Evolutionary conservation across 139 green algal species (phyloP), one percentile per base, ranked within the genome.

Genomic region (Microglena sp.): DNA sequence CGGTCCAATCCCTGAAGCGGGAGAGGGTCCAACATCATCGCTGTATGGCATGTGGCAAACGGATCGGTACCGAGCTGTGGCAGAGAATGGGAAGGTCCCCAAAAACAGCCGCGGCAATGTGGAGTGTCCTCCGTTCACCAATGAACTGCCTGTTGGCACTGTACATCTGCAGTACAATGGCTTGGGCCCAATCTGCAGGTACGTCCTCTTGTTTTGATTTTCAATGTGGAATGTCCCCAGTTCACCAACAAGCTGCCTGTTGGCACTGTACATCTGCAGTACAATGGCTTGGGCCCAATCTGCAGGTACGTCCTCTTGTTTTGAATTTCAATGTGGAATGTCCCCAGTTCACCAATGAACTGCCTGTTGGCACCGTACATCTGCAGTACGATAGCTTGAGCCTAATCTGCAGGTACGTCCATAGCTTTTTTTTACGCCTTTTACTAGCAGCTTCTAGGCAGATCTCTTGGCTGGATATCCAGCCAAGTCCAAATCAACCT

Each of bases 1-100:
- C n/a, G n/a, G n/a, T n/a, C n/a, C n/a, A n/a, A n/a, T n/a, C n/a
- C n/a, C n/a, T n/a, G n/a, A n/a, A n/a, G n/a, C n/a, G n/a, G n/a
- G n/a, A n/a, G n/a, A n/a, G n/a, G n/a, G n/a, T n/a, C n/a, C n/a
- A n/a, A n/a, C n/a, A n/a, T n/a, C n/a, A n/a, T n/a, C n/a, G n/a
- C 69, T 94, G 68, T 96, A 93, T 60, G 89, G 86, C 33, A n/a
- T 67, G 21, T 95, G 89, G 89, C 89, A 96, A 81, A 94, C 87
- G 1, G 50, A 73, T 22, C 89, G 75, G 79, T 33, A 57, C 1
- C 8, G 30, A 6, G 44, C 71, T 24, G 54, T 64, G 2, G 89
- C 87, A 11, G 36, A 44, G 33, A 74, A 75, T 44, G 88, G 89
- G 50, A 71, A 75, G 18, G 88, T 96, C 57, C 89, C 89, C 18